Conservation (phyloP, 208 protist species). For the Trypanosomatidae sp. region DNA sequence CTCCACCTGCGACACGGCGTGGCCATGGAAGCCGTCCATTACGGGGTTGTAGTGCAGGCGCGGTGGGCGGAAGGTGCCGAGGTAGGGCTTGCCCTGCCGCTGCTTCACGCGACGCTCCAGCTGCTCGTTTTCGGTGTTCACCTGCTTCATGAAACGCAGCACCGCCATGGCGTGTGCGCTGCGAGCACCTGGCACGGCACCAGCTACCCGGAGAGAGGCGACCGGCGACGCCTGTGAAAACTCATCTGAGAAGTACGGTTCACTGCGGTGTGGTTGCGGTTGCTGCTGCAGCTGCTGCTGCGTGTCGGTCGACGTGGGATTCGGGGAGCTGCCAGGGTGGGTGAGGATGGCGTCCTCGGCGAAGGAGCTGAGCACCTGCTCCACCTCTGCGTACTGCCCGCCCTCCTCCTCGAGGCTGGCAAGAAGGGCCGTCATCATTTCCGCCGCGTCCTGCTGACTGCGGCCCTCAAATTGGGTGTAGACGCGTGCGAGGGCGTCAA, state of each 20-base stretch:
- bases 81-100: conserved; percentile 33
- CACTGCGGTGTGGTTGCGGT: neutral
- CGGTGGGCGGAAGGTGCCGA: conserved; percentile 38
- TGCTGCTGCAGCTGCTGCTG: neutral
- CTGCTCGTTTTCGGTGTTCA: conserved; percentile 71
- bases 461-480: conserved; percentile 80
- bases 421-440: conserved; percentile 80
- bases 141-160: conserved; percentile 56
- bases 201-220: neutral
- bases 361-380: conserved; percentile 52
- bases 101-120: conserved; percentile 45
- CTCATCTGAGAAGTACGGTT: conserved; percentile 12
- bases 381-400: conserved; percentile 46
- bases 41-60: conserved; percentile 65
- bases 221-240: conserved; percentile 6
- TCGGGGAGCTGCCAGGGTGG: neutral
- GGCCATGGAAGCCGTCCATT: conserved; percentile 83
- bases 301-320: neutral
- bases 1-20: conserved; percentile 61
- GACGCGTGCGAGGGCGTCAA: conserved; percentile 58
- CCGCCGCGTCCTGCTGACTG: conserved; percentile 86
- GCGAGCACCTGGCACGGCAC: conserved; percentile 15
- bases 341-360: conserved; percentile 17
- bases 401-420: conserved; percentile 76
- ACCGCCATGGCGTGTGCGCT: conserved; percentile 37